These are phyloP conservation scores for Microsporum audouinii DNA, from an alignment of 2,329 filamentous ascomycete genomes.

Conservation along the genomic window DNA sequence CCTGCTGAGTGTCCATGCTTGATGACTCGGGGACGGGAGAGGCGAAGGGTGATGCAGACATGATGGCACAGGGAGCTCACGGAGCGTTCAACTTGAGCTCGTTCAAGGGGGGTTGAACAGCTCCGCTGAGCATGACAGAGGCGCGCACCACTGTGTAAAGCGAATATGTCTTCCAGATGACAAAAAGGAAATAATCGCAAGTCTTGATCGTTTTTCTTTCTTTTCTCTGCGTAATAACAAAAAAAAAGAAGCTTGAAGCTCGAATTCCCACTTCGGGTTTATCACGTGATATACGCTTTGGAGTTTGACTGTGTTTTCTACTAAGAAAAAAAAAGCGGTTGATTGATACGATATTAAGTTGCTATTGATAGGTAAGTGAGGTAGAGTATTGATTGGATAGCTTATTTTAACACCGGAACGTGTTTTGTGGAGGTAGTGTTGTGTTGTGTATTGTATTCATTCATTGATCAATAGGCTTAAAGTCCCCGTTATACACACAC, in stretches of 20 bases:
- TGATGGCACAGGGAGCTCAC: background rate
- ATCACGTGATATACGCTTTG: background rate
- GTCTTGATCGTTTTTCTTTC: background rate
- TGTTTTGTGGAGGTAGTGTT: background rate
- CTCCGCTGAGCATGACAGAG: background rate
- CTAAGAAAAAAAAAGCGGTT: background rate
- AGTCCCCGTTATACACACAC: constrained; percentile 48
- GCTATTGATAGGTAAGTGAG: background rate
- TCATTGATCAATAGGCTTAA: constrained; percentile 22
- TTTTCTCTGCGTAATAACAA: background rate
- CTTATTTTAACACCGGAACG: no score
- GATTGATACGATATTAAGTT: background rate
- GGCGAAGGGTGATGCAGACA: background rate
- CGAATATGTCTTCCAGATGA: background rate
- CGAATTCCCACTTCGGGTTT: background rate
- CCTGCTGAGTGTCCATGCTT: background rate
- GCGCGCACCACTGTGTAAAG: background rate
- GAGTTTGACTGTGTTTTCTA: background rate
- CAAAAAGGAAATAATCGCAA: background rate
- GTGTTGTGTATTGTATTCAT: background rate
- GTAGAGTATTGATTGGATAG: background rate
- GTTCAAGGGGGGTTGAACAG: background rate
- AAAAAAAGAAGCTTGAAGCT: background rate
- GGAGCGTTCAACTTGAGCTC: background rate
- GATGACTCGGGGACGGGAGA: background rate